Evolutionary conservation across 2,329 filamentous ascomycete genomes (phyloP), one percentile per base, ranked within the genome.

Genomic region (Xylaria sp.): DNA sequence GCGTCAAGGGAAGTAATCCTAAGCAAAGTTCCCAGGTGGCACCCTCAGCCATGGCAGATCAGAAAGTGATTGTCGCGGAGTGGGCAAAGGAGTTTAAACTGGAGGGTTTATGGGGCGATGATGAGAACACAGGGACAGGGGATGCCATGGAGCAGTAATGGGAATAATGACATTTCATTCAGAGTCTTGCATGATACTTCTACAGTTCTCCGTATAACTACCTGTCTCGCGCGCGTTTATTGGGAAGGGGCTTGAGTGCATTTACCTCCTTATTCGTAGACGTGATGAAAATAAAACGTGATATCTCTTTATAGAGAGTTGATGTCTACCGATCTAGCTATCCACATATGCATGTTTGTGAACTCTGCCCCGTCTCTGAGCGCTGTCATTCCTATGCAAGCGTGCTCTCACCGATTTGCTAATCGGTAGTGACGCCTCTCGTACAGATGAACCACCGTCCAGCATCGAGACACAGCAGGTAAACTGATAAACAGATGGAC

Each of bases 81-180:
- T 97, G 95, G 94, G 93, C 94, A 8, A 90, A 93, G 76, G 95
- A 98, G 81, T 98, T 99, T 82, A 94, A 95, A 84, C 86, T 99
- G 9, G 96, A 98, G 71, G 96, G 94, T 1, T 83, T 99, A 15
- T 98, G 93, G 92, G 94, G 93, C 12, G 90, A 94, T 78, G 89
- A 78, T 31, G 79, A 74, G 23, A 77, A 73, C n/a, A 75, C 66
- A 41, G 77, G 70, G 36, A 20, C 75, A 8, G 82, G 72, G 4
- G 85, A 87, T 66, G 83, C 81, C 61, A 89, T 89, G 87, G 81
- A 86, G 79, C 83, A 86, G 75, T 86, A 81, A 75, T 64, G 33
- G 33, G 60, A 41, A 63, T 64, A 13, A 64, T 31, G 57, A 66
- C 18, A 3, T 59, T 61, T 33, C 28, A 48, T 51, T 31, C 6